Base-by-base conservation (phyloP, 768 basidiomycete species). In the Tylopilus vinaceipallidus region DNA sequence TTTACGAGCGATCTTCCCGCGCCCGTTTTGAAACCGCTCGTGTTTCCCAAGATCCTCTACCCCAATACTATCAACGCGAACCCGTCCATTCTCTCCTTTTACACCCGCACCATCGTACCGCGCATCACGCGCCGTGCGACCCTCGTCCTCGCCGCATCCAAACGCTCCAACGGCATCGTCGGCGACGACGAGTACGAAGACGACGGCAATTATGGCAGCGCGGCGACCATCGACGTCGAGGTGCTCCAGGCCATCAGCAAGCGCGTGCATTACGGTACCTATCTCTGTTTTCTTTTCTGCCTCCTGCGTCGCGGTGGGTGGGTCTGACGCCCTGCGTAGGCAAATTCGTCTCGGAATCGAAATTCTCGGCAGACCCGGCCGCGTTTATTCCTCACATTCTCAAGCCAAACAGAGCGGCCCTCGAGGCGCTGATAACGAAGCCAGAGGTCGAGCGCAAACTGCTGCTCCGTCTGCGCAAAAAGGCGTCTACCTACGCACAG, bases 261-360 rank as follows among this genome's bases (percentile, higher is more conserved):
- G 73, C 84, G 97, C 33, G 95, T 99, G 29, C 97, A 99, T 70
- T 99, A 95, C 62, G 97, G 97, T 95, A 57, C 45, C 80, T 37
- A 29, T 79, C 41, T 30, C 39, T 49, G 22, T 7, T n/a, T 22
- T 7, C 19, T 20, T 4, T 49, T 26, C 14, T 13, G 22, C 42
- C n/a, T n/a, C n/a, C n/a, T n/a, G n/a, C n/a, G n/a, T n/a, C n/a
- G n/a, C n/a, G n/a, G n/a, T n/a, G n/a, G n/a, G n/a, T n/a, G n/a
- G n/a, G n/a, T n/a, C n/a, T n/a, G n/a, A n/a, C n/a, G n/a, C n/a
- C n/a, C n/a, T n/a, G n/a, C n/a, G n/a, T n/a, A 99, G 95, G 97
- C 49, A 98, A 98, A 77, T 99, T 99, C 66, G 97, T 99, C 6
- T 93, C 95, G 5, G 97, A 99, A 71, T 90, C 91, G 23, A 99